These are phyloP conservation scores for Boletus speciosus DNA, from an alignment of 768 basidiomycete genomes.

Conservation along the genomic window DNA sequence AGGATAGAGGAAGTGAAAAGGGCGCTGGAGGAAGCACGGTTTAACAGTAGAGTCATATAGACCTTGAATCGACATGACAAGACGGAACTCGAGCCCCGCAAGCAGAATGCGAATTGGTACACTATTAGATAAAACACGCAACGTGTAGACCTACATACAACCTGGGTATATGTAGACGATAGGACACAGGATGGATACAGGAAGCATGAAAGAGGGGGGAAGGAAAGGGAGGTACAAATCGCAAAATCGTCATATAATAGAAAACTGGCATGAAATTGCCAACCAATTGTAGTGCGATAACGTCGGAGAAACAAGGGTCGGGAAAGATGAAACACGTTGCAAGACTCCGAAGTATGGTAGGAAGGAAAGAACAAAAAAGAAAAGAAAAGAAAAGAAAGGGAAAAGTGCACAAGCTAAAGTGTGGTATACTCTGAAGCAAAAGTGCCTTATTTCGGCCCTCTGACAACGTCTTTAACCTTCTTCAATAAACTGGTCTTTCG, in stretches of 20 bases:
- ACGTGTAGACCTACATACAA: slow-evolving; percentile 34
- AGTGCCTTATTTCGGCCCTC: slow-evolving; percentile 44
- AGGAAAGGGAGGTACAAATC: slow-evolving; percentile 4
- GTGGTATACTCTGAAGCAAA: slow-evolving; percentile 3
- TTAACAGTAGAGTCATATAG: slow-evolving; percentile 44
- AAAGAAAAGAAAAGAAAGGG: neutral
- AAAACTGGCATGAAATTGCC: slow-evolving; percentile 5
- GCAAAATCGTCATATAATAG: slow-evolving; percentile 3
- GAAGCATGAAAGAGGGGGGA: slow-evolving; percentile 19
- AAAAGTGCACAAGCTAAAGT: slow-evolving; percentile 6
- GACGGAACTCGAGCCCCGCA: neutral
- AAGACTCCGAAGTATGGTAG: slow-evolving; percentile 9
- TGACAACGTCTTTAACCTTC: slow-evolving; percentile 73
- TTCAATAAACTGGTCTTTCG: slow-evolving; percentile 77
- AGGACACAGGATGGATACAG: slow-evolving; percentile 32
- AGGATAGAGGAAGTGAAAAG: slow-evolving; percentile 77
- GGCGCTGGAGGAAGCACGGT: slow-evolving; percentile 41
- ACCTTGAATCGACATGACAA: neutral
- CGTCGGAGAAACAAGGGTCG: neutral
- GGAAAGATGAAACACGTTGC: slow-evolving; percentile 1
- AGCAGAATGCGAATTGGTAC: slow-evolving; percentile 23
- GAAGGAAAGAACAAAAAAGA: slow-evolving; percentile 1
- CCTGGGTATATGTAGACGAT: slow-evolving; percentile 35
- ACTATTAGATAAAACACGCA: slow-evolving; percentile 29
- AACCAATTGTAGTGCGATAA: neutral